Evolutionary conservation across 257 asterid genomes (phyloP), one percentile per base, ranked within the genome.

Genomic region (Solanum etuberosum): DNA sequence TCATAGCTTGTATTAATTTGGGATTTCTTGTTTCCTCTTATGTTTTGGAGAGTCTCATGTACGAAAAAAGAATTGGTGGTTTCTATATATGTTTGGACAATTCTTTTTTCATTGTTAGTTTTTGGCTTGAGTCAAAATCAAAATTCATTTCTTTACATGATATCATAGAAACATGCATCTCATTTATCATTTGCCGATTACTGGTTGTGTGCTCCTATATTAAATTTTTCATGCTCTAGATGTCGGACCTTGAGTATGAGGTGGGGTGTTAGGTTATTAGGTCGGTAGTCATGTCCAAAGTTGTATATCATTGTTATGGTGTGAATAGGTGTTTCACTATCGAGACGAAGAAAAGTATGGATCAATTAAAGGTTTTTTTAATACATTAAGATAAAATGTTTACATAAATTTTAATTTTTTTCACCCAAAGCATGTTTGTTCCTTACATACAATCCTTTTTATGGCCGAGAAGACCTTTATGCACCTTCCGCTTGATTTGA

Each of bases 51-150:
- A 65, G 34, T 25, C 2, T 25, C 2, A 65, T 0, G 32, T 12
- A 63, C 15, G 2, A 13, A 14, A 31, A 68, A 29, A 14, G 4
- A 68, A 29, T 29, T 14, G 0, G 6, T 70, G 9, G 0, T 65
- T 10, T 65, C 0, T n/a, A 0, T 63, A 0, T 10, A 63, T 63
- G 32, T 54, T 18, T 54, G 2, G n/a, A 54, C 7, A 46, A 0
- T 46, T 46, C 20, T 46, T 46, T 46, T 46, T 1, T 46, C 20
- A 46, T 54, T 54, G n/a, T 10, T 1, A 18, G 31, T 0, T 25
- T 65, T 25, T 25, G 18, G 15, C 3, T 65, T 25, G 23, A 65
- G 9, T 65, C 15, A 65, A 9, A 65, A 27, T 65, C 9, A 25
- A 65, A 25, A 65, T 25, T 65, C 1, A 27, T 13, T 67, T 67